Conservation (phyloP, 495 filamentous ascomycete species). For the Penicillium bialowiezense region DNA sequence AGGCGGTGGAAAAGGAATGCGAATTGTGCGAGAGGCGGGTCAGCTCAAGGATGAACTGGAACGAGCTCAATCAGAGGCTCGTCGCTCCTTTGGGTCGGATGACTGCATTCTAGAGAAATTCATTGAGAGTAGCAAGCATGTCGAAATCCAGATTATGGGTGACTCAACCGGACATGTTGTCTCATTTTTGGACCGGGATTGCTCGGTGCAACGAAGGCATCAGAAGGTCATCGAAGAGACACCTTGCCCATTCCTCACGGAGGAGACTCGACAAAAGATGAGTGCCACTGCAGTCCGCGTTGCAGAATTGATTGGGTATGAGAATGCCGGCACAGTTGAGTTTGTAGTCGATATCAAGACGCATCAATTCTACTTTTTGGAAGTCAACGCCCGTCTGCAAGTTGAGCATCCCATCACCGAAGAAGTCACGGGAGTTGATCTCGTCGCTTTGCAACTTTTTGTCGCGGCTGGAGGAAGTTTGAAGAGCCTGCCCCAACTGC, state of each 20-base stretch:
- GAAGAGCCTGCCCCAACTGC: slow-evolving; percentile 66
- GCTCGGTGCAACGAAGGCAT: slow-evolving; percentile 76
- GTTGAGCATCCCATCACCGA: slow-evolving; percentile 94
- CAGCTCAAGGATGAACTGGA: slow-evolving; percentile 69
- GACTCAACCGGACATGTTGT: slow-evolving; percentile 73
- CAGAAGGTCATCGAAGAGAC: slow-evolving; percentile 96
- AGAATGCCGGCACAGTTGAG: slow-evolving; percentile 88
- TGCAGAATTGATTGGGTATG: slow-evolving; percentile 75
- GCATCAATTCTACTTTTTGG: slow-evolving; percentile 87
- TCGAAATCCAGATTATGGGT: slow-evolving; percentile 89
- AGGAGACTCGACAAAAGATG: slow-evolving; percentile 65
- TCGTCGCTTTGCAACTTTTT: slow-evolving; percentile 83
- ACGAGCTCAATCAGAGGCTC: slow-evolving; percentile 74
- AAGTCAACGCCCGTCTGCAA: slow-evolving; percentile 90
- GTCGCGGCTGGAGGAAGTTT: slow-evolving; percentile 73
- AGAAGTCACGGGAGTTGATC: slow-evolving; percentile 80
- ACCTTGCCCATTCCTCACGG: slow-evolving; percentile 71
- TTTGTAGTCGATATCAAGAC: slow-evolving; percentile 89
- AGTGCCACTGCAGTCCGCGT: slow-evolving; percentile 77
- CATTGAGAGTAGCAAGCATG: slow-evolving; percentile 77
- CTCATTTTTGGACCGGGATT: slow-evolving; percentile 74
- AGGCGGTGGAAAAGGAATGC: slow-evolving; percentile 89
- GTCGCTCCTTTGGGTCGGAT: slow-evolving; percentile 78
- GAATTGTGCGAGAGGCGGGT: slow-evolving; percentile 60
- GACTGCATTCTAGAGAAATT: slow-evolving; percentile 87